These are phyloP conservation scores for Astraeus odoratus DNA, from an alignment of 768 basidiomycete species.

Conservation along the genomic window DNA sequence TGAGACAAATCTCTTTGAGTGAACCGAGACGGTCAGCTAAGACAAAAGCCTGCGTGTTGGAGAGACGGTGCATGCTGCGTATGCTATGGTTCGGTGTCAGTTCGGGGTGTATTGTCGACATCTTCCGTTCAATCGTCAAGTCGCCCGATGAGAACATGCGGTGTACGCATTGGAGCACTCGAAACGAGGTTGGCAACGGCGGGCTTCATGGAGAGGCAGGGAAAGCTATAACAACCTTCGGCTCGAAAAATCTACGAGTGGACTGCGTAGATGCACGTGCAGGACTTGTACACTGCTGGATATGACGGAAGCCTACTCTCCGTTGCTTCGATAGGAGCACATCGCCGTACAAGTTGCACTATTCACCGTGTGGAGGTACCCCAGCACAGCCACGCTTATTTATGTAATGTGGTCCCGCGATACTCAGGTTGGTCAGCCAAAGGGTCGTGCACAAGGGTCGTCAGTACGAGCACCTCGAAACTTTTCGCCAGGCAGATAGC, in stretches of 20 bases:
- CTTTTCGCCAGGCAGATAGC: too few species aligned
- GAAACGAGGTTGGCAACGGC: slow-evolving; percentile 23
- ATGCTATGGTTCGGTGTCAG: not conserved
- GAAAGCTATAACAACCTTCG: not conserved
- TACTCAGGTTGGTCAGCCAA: too few species aligned
- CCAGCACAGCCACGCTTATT: too few species aligned
- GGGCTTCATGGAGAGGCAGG: slow-evolving; percentile 10
- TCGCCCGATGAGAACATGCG: slow-evolving; percentile 22
- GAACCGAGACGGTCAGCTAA: not conserved
- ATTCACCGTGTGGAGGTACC: too few species aligned
- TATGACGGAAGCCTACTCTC: too few species aligned
- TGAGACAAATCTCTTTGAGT: not conserved
- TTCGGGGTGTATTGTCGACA: not conserved
- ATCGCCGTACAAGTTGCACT: too few species aligned
- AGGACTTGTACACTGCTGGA: too few species aligned
- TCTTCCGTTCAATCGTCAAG: not conserved
- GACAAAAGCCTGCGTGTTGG: not conserved
- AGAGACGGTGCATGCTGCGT: not conserved
- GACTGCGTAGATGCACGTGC: not conserved
- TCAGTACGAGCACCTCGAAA: too few species aligned
- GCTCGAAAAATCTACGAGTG: not conserved
- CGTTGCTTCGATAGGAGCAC: too few species aligned
- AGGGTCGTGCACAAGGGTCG: too few species aligned
- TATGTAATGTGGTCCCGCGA: too few species aligned
- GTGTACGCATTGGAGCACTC: slow-evolving; percentile 24